Percentiles rank a stretch among this genome's conserved stretches.
Evolutionary conservation across 768 basidiomycete species (phyloP).

Genomic region (Exsudoporus frostii): DNA sequence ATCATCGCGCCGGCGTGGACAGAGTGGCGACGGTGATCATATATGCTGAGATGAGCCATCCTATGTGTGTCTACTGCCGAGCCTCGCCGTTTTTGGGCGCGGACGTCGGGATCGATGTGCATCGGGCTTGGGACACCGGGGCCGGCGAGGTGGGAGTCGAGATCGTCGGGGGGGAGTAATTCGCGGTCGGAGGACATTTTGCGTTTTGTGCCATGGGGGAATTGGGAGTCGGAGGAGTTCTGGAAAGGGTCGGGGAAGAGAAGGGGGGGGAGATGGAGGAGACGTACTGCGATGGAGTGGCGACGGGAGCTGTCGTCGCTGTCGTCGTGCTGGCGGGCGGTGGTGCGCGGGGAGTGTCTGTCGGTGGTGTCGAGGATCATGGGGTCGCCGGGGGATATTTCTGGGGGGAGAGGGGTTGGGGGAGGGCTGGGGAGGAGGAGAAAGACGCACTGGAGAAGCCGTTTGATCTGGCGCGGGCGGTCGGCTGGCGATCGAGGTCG

Average conservation of each 20-base stretch:
- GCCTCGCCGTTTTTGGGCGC: slow-evolving; percentile 78
- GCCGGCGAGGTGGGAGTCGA: slow-evolving; percentile 64
- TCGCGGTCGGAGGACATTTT: slow-evolving; percentile 76
- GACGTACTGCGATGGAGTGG: slow-evolving; percentile 67
- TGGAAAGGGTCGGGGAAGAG: slow-evolving; percentile 7
- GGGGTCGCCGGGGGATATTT: slow-evolving; percentile 20
- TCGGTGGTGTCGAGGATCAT: slow-evolving; percentile 26
- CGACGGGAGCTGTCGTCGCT: slow-evolving; percentile 69
- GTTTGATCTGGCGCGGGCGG: slow-evolving; percentile 17
- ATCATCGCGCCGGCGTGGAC: slow-evolving; percentile 56
- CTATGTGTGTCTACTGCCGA: slow-evolving; percentile 78
- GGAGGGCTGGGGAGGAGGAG: slow-evolving; percentile 9
- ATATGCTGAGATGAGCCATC: slow-evolving; percentile 68
- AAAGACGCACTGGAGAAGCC: slow-evolving; percentile 23
- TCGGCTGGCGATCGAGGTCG: slow-evolving; percentile 21
- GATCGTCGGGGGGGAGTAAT: slow-evolving; percentile 53
- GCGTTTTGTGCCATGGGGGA: slow-evolving; percentile 68
- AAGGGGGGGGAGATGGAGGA: not conserved
- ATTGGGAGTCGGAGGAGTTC: slow-evolving; percentile 39
- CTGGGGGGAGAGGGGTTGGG: slow-evolving; percentile 22
- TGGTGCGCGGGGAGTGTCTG: slow-evolving; percentile 27
- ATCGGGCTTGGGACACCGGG: slow-evolving; percentile 63
- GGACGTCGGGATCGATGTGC: slow-evolving; percentile 57
- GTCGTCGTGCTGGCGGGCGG: slow-evolving; percentile 40
- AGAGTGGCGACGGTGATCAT: slow-evolving; percentile 74